Evolutionary conservation across 1,284 basidiomycete species (phyloP), one percentile per base, ranked within the genome.

Genomic region (Ustilago xerochloae): DNA sequence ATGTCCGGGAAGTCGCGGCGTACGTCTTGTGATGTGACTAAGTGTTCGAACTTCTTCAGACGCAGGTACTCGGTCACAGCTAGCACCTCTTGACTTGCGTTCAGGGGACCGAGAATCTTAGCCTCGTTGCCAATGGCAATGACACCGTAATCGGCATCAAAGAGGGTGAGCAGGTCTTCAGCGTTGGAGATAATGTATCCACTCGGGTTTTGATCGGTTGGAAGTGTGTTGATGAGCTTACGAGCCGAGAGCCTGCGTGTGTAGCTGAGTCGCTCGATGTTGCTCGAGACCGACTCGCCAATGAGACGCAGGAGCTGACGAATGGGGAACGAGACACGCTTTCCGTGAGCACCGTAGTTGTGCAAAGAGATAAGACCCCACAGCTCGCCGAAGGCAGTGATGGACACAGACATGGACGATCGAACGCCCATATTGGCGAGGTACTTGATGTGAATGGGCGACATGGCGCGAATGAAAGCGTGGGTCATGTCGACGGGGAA

Each of bases 341-440:
- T 92, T 12, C 92, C 92, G 71, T 89, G 87, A 18, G 86, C 76
- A 1, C 93, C 93, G 75, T 94, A 94, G 0, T 90, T 90, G 83
- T 94, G 93, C 79, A 92, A 92, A 4, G 91, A 89, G 62, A 94
- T 90, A 8, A 96, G 87, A 46, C 93, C 93, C 93, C 93, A 94
- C 0, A 94, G 87, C 48, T 89, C 87, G 35, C 91, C 91, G 78
- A 93, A 94, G 0, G 91, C 91, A 81, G 92, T 89, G 78, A 94
- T 92, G 8, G 92, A 94, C 89, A 82, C 78, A 10, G 77, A 81
- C 73, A 83, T 82, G 53, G 78, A 79, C 18, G 81, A 79, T 24
- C 80, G 70, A 1, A 85, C 84, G 28, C 84, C 82, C 84, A 85
- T 85, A 72, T 85, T 85, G 51, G 69, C 83, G 28, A 85, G 77